These are phyloP conservation scores for Fusarium robinianum DNA, from an alignment of 2,329 filamentous ascomycete species.

Conservation along the genomic window DNA sequence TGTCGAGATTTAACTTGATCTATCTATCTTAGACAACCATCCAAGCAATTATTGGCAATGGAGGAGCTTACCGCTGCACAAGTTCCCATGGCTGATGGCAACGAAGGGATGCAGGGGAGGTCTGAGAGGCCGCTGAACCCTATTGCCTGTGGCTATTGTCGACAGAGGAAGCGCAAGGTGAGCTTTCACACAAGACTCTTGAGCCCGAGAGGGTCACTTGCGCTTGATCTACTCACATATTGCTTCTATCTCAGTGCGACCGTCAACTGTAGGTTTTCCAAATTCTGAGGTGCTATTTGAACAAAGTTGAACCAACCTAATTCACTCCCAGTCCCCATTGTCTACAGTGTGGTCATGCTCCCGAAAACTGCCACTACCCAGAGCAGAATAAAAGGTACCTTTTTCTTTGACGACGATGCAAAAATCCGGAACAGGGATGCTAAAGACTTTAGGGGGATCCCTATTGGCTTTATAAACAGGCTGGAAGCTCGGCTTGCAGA, in stretches of 20 bases:
- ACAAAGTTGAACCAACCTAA: too few species aligned
- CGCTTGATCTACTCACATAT: constrained; percentile 5
- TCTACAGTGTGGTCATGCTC: constrained; percentile 38
- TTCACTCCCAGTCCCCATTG: constrained; percentile 34
- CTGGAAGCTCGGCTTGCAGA: constrained; percentile 45
- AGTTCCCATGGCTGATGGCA: constrained; percentile 25
- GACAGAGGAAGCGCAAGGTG: constrained; percentile 42
- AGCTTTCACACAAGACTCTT: too few species aligned
- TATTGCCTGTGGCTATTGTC: constrained; percentile 42
- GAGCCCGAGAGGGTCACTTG: too few species aligned
- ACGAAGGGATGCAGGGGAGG: constrained; percentile 11
- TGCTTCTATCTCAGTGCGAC: constrained; percentile 24
- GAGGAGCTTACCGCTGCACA: constrained; percentile 5
- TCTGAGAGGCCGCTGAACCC: constrained; percentile 32
- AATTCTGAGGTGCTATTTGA: too few species aligned
- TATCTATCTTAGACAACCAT: constrained; percentile 4
- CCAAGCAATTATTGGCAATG: not conserved
- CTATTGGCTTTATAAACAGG: constrained; percentile 45
- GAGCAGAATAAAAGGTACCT: constrained; percentile 43
- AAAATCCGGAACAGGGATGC: too few species aligned
- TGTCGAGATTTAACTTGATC: too few species aligned
- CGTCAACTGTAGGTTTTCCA: constrained; percentile 21
- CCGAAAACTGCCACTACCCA: constrained; percentile 40
- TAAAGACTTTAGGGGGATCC: constrained; percentile 40
- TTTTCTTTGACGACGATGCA: too few species aligned